Conservation (phyloP, 169 alveolate genomes). For the Eimeria zaria region DNA sequence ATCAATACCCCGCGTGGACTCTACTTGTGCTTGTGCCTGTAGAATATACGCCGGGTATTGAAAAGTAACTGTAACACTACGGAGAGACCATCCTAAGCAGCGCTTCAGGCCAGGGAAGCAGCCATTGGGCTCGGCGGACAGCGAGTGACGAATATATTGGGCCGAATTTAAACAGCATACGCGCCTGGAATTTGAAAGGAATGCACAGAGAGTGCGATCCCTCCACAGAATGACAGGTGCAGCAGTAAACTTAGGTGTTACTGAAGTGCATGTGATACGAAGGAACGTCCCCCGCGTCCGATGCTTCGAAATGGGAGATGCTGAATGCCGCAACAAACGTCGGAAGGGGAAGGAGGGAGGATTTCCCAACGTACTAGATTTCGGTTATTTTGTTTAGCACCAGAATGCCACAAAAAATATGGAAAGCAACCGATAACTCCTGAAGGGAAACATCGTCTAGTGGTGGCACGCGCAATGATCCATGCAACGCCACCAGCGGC, state of each 20-base stretch:
- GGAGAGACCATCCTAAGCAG: too few species aligned
- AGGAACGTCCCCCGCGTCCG: neutral
- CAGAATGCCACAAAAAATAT: neutral
- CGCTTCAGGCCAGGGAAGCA: too few species aligned
- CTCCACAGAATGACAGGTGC: neutral
- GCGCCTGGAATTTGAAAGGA: neutral
- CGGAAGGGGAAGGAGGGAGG: neutral
- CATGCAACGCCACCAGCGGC: constrained; percentile 16
- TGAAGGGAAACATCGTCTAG: neutral
- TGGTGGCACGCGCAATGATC: neutral
- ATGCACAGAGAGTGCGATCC: neutral
- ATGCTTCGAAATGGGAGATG: neutral
- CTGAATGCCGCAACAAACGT: neutral
- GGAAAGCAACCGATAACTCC: neutral
- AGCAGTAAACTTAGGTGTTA: neutral
- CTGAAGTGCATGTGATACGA: neutral
- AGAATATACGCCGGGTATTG: too few species aligned
- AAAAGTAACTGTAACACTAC: too few species aligned
- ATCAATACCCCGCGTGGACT: too few species aligned
- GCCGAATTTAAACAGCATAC: neutral
- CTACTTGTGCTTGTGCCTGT: too few species aligned
- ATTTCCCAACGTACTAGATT: neutral
- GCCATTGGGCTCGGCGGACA: too few species aligned
- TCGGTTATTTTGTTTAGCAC: neutral
- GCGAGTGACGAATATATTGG: neutral